Evolutionary conservation across 2,329 filamentous ascomycete species (phyloP).

Genomic region (Celoporthe dispersa): DNA sequence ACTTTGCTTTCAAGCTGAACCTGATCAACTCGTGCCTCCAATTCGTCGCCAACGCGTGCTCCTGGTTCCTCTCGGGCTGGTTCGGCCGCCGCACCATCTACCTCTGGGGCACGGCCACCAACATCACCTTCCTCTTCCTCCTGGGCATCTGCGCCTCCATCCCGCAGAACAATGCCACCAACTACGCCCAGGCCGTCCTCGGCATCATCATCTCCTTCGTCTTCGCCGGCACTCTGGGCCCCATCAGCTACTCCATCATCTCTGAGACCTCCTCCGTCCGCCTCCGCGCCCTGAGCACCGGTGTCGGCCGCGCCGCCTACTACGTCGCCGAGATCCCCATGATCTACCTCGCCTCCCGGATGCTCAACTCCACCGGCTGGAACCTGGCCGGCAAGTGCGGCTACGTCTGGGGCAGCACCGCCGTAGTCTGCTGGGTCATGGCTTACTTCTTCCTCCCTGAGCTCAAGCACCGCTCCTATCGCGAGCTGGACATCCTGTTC

Average conservation of each 20-base stretch:
- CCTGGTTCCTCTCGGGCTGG: constrained; percentile 42
- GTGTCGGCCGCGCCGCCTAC: constrained; percentile 66
- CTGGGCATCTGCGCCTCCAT: constrained; percentile 65
- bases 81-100: constrained; percentile 62
- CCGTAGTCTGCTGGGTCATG: constrained; percentile 44
- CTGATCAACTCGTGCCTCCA: constrained; percentile 30
- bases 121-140: constrained; percentile 56
- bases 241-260: constrained; percentile 69
- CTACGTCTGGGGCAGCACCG: constrained; percentile 52
- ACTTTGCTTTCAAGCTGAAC: constrained; percentile 29
- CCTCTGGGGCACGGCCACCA: constrained; percentile 61
- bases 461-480: constrained; percentile 49
- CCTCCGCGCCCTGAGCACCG: constrained; percentile 67
- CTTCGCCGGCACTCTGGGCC: constrained; percentile 65
- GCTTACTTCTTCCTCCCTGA: constrained; percentile 51
- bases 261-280: constrained; percentile 69
- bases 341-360: constrained; percentile 64
- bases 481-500: constrained; percentile 51
- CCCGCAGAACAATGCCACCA: constrained; percentile 43
- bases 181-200: constrained; percentile 62
- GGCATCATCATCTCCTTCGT: constrained; percentile 69
- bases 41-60: constrained; percentile 29
- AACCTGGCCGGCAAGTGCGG: constrained; percentile 51
- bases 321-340: constrained; percentile 69
- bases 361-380: constrained; percentile 60